These are phyloP conservation scores for Spathaspora girioi DNA, from an alignment of 805 yeast species.

Conservation along the genomic window DNA sequence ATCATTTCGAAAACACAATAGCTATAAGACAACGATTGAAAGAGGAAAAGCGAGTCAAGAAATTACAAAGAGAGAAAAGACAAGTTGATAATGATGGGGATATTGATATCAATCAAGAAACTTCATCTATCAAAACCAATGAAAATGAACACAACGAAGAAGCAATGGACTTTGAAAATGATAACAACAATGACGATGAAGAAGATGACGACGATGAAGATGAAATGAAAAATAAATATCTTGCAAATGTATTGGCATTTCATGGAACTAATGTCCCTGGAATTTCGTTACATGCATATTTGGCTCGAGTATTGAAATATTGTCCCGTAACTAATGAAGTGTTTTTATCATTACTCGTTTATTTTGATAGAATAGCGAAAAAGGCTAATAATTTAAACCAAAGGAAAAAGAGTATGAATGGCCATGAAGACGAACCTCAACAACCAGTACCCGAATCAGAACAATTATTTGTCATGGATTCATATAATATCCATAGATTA, in stretches of 20 bases:
- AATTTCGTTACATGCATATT: constrained; percentile 85
- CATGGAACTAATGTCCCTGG: constrained; percentile 97
- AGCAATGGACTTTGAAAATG: constrained; percentile 8
- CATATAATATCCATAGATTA: constrained; percentile 89
- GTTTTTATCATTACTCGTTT: constrained; percentile 81
- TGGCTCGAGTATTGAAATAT: constrained; percentile 86
- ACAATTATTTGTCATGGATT: constrained; percentile 90
- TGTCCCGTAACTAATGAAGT: constrained; percentile 99
- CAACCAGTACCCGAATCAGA: constrained; percentile 16
- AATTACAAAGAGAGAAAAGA: constrained; percentile 16
- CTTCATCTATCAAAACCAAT: constrained; percentile 1
- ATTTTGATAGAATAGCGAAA: constrained; percentile 90
- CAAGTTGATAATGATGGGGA: neutral
- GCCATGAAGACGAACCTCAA: constrained; percentile 10
- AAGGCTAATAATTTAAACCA: constrained; percentile 56
- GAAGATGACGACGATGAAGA: constrained; percentile 35
- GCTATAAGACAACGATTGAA: constrained; percentile 35
- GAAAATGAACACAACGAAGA: constrained; percentile 2
- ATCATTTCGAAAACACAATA: constrained; percentile 49
- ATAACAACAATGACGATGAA: constrained; percentile 18
- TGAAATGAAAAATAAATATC: constrained; percentile 47
- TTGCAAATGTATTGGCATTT: constrained; percentile 78
- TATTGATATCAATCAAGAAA: constrained; percentile 7
- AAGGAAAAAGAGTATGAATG: constrained; percentile 12
- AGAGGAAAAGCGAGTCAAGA: constrained; percentile 28